These are phyloP conservation scores for Silene coronaria DNA, from an alignment of 179 eudicot species.

Conservation along the genomic window DNA sequence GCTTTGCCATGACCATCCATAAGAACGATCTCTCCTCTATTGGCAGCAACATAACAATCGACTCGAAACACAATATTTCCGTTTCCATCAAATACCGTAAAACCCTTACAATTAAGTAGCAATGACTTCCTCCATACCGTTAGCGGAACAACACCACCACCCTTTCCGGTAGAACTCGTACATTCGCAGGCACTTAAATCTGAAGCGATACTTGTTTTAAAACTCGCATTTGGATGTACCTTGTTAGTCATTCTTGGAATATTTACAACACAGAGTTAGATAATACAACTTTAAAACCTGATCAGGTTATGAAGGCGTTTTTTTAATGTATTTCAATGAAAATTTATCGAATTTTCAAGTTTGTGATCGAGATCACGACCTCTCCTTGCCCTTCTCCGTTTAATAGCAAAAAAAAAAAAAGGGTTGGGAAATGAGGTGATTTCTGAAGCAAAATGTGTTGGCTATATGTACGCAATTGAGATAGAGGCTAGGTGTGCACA, in stretches of 20 bases:
- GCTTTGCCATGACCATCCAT: slow-evolving; percentile 64
- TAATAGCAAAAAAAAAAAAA: not conserved
- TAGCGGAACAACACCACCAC: slow-evolving; percentile 25
- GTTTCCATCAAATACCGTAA: slow-evolving; percentile 56
- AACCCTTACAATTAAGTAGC: slow-evolving; percentile 58
- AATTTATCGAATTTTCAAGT: too few relatives aligned
- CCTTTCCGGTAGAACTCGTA: not conserved
- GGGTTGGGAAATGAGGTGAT: not conserved
- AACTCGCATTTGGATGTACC: slow-evolving; percentile 16
- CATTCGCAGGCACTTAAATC: not conserved
- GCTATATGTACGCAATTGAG: not conserved
- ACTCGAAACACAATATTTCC: slow-evolving; percentile 70
- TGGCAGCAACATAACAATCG: slow-evolving; percentile 46
- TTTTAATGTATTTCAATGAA: too few relatives aligned
- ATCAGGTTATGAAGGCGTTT: too few relatives aligned
- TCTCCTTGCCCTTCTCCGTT: too few relatives aligned
- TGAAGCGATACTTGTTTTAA: not conserved
- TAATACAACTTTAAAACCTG: too few relatives aligned
- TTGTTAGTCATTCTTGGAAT: slow-evolving; percentile 5
- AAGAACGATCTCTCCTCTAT: slow-evolving; percentile 40
- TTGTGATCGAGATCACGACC: too few relatives aligned
- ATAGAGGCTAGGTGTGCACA: too few relatives aligned
- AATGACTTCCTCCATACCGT: slow-evolving; percentile 76
- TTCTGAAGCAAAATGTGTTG: not conserved
- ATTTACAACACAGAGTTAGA: too few relatives aligned